Conservation (phyloP, 768 basidiomycete species). For the Saitozyma sp. region DNA sequence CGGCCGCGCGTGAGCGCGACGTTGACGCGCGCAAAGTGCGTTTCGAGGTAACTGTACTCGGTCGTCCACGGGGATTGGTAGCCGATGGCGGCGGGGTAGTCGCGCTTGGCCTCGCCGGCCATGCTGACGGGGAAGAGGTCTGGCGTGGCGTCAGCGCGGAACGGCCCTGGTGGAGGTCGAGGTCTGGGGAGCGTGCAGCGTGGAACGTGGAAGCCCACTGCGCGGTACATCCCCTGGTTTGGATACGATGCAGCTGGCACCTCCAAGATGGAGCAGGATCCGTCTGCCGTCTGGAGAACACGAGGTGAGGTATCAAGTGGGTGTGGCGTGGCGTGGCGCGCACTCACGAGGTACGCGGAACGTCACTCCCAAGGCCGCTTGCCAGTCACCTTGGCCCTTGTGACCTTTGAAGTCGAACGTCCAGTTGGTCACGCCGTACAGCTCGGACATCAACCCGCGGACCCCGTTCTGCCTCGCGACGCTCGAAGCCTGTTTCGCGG, state of each 20-base stretch:
- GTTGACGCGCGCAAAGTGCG: constrained; percentile 37
- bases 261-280: too few species aligned
- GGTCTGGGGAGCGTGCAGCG: too few species aligned
- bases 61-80: constrained; percentile 43
- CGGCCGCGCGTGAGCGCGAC: constrained; percentile 29
- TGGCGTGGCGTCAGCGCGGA: not conserved
- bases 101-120: constrained; percentile 38
- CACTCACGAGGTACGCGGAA: constrained; percentile 23
- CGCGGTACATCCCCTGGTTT: too few species aligned
- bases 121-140: constrained; percentile 32
- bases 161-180: too few species aligned
- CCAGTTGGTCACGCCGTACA: constrained; percentile 36
- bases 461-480: constrained; percentile 30
- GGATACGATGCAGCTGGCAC: too few species aligned
- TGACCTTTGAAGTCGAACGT: constrained; percentile 37
- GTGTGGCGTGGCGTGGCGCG: not conserved
- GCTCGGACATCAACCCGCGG: constrained; percentile 10
- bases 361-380: constrained; percentile 39
- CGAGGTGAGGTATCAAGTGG: not conserved
- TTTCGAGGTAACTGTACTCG: constrained; percentile 34
- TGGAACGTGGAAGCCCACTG: too few species aligned
- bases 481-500: constrained; percentile 34
- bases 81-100: constrained; percentile 38
- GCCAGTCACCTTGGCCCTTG: constrained; percentile 44
- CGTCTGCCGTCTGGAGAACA: too few species aligned